phyloP scores from a whole-genome alignment of 2,329 filamentous ascomycete genomes.

The Pseudogymnoascus sp. region DNA sequence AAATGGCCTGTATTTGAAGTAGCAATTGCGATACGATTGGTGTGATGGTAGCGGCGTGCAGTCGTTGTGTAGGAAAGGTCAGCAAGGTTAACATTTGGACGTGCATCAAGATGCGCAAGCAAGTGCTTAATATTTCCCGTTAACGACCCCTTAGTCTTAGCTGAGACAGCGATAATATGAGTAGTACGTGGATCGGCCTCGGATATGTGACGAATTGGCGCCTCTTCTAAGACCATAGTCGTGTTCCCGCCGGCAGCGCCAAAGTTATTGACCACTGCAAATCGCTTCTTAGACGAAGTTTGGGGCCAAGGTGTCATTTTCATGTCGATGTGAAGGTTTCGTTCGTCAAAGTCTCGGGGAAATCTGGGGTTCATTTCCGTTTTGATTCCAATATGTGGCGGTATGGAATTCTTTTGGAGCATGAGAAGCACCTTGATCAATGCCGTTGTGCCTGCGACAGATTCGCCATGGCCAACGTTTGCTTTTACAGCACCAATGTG shows the following conservation, averaged over 20 bases:
- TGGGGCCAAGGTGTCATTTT: conserved; percentile 9
- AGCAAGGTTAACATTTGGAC: conserved; percentile 12
- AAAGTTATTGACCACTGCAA: conserved; percentile 43
- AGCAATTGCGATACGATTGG: conserved; percentile 42
- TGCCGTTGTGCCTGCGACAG: conserved; percentile 19
- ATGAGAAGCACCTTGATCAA: conserved; percentile 24
- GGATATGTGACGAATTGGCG: conserved; percentile 21
- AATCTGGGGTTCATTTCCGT: conserved; percentile 25
- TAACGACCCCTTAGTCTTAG: conserved; percentile 25
- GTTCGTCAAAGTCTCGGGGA: conserved; percentile 29
- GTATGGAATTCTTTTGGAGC: conserved; percentile 21
- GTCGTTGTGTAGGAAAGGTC: conserved; percentile 18
- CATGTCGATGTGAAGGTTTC: conserved; percentile 27
- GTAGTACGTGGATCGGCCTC: conserved; percentile 31
- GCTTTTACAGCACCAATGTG: conserved; percentile 24
- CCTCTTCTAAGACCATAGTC: conserved; percentile 18
- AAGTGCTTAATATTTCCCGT: conserved; percentile 11
- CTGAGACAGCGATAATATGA: conserved; percentile 40
- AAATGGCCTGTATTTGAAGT: conserved; percentile 27
- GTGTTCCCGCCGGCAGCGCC: conserved; percentile 22
- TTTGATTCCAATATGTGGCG: conserved; percentile 22
- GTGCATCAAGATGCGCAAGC: conserved; percentile 12
- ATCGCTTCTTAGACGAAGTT: conserved; percentile 28
- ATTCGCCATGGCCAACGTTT: conserved; percentile 21
- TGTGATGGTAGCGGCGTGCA: conserved; percentile 47